Conservation (phyloP, 495 filamentous ascomycete species). For the Trichoderma asperelloides region DNA sequence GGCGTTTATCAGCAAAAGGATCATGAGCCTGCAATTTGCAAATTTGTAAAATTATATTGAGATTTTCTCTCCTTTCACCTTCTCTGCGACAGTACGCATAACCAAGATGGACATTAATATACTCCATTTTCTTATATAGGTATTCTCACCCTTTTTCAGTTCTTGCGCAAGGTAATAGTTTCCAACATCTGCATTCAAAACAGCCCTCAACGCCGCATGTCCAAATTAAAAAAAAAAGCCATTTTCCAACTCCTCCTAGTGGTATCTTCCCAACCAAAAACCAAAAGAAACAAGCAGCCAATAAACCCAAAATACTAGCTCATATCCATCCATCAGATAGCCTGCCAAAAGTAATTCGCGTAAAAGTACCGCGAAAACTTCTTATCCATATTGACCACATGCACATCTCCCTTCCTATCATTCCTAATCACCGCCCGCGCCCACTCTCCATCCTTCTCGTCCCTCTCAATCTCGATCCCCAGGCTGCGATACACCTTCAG, state of each 20-base stretch:
- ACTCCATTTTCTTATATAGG: not conserved
- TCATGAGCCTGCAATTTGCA: not conserved
- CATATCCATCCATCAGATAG: conserved; percentile 44
- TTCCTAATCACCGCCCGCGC: conserved; percentile 81
- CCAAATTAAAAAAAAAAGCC: not conserved
- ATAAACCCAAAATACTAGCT: not conserved
- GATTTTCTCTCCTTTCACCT: not conserved
- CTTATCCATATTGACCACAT: conserved; percentile 87
- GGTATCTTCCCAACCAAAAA: not conserved
- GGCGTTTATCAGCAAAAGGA: not conserved
- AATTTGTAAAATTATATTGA: not conserved
- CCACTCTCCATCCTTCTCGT: conserved; percentile 68
- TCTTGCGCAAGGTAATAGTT: not conserved
- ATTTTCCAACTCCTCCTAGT: not conserved
- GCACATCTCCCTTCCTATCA: conserved; percentile 78
- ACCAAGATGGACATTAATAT: not conserved
- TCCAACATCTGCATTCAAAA: not conserved
- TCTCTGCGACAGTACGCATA: not conserved
- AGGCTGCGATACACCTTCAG: conserved; percentile 86
- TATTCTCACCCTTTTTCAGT: no score
- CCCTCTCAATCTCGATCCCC: conserved; percentile 80
- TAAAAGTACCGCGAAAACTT: conserved; percentile 91
- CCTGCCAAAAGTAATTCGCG: conserved; percentile 92
- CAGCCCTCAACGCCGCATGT: not conserved
- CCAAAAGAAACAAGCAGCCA: not conserved